Conservation (phyloP, 129 eudicot genomes). For the Glebionis coronaria region DNA sequence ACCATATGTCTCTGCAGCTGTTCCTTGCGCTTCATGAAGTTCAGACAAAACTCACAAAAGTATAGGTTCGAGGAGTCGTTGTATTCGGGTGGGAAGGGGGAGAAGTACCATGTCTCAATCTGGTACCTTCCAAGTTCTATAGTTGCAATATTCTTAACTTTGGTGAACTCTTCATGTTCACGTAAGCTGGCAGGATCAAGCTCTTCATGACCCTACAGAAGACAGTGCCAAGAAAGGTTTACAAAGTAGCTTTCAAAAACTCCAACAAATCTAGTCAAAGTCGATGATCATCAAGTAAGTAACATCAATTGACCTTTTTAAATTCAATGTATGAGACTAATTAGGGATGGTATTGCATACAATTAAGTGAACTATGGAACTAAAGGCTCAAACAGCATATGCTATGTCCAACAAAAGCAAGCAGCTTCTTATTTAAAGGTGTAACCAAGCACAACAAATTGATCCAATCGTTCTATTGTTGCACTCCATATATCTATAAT, state of each 20-base stretch:
- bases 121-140: constrained; percentile 93
- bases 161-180: constrained; percentile 97
- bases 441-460: constrained; percentile 11
- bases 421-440: background rate
- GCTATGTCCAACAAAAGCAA: background rate
- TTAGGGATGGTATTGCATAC: background rate
- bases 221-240: background rate
- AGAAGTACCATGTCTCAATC: constrained; percentile 99
- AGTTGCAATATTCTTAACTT: constrained; percentile 93
- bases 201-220: constrained; percentile 87
- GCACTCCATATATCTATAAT: background rate
- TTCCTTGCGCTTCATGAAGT: constrained; percentile 94
- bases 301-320: too few species aligned
- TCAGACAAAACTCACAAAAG: constrained; percentile 98
- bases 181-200: constrained; percentile 99
- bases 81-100: constrained; percentile 98
- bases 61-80: constrained; percentile 82
- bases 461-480: background rate
- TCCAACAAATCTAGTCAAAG: background rate
- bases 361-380: background rate
- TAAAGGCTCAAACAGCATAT: background rate
- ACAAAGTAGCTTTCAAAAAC: background rate
- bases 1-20: constrained; percentile 99
- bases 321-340: too few species aligned
- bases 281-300: background rate